Conservation (phyloP, 2,329 filamentous ascomycete species). For the Epichloe bromicola region DNA sequence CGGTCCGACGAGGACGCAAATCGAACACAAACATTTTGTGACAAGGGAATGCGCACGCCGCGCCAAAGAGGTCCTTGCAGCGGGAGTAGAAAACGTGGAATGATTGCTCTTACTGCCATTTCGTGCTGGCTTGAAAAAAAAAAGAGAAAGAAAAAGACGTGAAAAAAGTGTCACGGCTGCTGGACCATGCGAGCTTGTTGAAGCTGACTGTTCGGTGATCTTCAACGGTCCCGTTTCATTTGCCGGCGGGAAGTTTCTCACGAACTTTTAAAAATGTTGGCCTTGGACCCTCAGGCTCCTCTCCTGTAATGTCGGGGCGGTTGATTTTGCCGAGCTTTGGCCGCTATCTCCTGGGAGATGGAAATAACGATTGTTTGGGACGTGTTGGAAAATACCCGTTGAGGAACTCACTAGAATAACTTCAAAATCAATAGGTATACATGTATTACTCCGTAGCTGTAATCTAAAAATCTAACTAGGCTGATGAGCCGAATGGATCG, state of each 20-base stretch:
- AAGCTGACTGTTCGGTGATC: not conserved
- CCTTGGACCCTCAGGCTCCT: constrained; percentile 5
- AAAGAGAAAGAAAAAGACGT: not conserved
- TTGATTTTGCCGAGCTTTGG: constrained; percentile 10
- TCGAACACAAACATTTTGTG: constrained; percentile 23
- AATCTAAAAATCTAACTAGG: too few species aligned
- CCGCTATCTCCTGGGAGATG: not conserved
- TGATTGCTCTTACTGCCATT: constrained; percentile 37
- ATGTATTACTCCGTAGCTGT: too few species aligned
- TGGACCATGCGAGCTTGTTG: not conserved
- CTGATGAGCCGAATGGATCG: not conserved
- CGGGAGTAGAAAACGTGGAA: constrained; percentile 57
- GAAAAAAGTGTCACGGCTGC: not conserved
- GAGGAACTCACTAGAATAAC: too few species aligned
- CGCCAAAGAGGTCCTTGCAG: constrained; percentile 45
- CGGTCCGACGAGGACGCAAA: constrained; percentile 17
- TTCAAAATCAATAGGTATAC: too few species aligned
- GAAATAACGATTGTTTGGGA: not conserved
- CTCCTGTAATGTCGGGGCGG: not conserved
- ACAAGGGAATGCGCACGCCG: constrained; percentile 21
- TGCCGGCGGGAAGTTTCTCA: not conserved
- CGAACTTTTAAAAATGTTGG: not conserved
- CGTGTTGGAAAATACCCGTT: too few species aligned
- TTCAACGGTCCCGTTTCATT: not conserved
- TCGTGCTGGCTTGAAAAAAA: constrained; percentile 6